Evolutionary conservation across 2,329 filamentous ascomycete genomes (phyloP).

Genomic region (Xylariaceae sp.): DNA sequence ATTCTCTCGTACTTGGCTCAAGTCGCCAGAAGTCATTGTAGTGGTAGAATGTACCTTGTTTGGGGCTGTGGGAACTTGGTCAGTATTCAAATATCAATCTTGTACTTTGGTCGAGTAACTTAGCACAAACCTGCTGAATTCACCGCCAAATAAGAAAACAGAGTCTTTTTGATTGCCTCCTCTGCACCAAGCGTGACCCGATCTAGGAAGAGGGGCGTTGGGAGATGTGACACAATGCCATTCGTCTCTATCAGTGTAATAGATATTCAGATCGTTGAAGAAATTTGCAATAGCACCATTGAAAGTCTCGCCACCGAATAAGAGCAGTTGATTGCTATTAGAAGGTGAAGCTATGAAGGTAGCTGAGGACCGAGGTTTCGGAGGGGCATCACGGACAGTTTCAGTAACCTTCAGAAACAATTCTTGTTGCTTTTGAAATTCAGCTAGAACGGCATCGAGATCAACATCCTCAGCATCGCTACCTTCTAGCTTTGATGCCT

Average conservation of each 20-base stretch:
- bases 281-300: constrained; percentile 81
- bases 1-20: constrained; percentile 79
- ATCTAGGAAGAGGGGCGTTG: constrained; percentile 85
- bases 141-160: constrained; percentile 90
- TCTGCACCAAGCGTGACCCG: constrained; percentile 91
- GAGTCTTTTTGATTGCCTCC: constrained; percentile 76
- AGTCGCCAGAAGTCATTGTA: constrained; percentile 98
- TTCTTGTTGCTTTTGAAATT: constrained; percentile 90
- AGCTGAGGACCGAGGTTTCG: constrained; percentile 72
- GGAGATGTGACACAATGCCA: constrained; percentile 89
- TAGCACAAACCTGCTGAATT: constrained; percentile 70
- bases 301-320: constrained; percentile 95
- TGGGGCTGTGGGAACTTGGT: constrained; percentile 13
- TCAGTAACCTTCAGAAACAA: constrained; percentile 94
- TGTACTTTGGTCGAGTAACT: not conserved
- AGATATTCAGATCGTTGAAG: constrained; percentile 63
- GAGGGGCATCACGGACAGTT: constrained; percentile 63
- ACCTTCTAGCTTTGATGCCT: constrained; percentile 67
- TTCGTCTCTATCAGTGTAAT: constrained; percentile 78
- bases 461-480: constrained; percentile 91
- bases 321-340: constrained; percentile 80
- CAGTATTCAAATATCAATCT: constrained; percentile 5
- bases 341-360: constrained; percentile 81
- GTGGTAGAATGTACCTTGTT: constrained; percentile 86
- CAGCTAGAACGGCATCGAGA: constrained; percentile 86